These are phyloP conservation scores for Fistulinella staudtii DNA, from an alignment of 1,284 basidiomycete species.

Conservation along the genomic window DNA sequence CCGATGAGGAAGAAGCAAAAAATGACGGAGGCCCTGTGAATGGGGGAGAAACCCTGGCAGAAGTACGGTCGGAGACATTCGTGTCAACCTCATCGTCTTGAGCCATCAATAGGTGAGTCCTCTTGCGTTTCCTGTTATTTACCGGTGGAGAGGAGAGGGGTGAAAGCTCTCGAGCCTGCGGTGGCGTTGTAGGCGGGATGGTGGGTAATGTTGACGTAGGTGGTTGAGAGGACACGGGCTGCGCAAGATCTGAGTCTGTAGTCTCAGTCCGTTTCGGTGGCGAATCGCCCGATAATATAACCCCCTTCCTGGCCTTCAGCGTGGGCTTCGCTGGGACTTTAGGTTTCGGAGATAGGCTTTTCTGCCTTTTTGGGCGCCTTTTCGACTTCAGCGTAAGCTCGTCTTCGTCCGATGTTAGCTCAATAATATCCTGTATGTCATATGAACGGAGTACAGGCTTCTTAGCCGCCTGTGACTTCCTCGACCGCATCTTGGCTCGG, in stretches of 20 bases:
- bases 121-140: conserved; percentile 25
- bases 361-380: conserved; percentile 30
- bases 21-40: conserved; percentile 21
- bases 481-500: conserved; percentile 43
- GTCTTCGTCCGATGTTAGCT: conserved; percentile 33
- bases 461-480: conserved; percentile 24
- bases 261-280: neutral
- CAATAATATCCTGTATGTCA: conserved; percentile 26
- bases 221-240: conserved; percentile 7
- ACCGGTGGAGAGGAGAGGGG: conserved; percentile 24
- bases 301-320: conserved; percentile 14
- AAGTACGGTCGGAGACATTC: conserved; percentile 5
- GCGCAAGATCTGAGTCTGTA: neutral
- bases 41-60: conserved; percentile 1
- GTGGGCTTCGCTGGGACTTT: conserved; percentile 15
- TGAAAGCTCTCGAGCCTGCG: conserved; percentile 16
- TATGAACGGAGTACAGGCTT: conserved; percentile 1
- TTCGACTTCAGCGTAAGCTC: conserved; percentile 25
- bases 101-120: conserved; percentile 8
- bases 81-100: conserved; percentile 20
- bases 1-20: conserved; percentile 29
- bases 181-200: conserved; percentile 27
- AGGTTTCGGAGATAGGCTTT: conserved; percentile 6
- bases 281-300: conserved; percentile 6
- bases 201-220: conserved; percentile 24